Percentiles rank a stretch among this genome's conserved stretches.
These are phyloP conservation scores for Metschnikowia gelsemii DNA, from an alignment of 805 yeast genomes.

Conservation along the genomic window DNA sequence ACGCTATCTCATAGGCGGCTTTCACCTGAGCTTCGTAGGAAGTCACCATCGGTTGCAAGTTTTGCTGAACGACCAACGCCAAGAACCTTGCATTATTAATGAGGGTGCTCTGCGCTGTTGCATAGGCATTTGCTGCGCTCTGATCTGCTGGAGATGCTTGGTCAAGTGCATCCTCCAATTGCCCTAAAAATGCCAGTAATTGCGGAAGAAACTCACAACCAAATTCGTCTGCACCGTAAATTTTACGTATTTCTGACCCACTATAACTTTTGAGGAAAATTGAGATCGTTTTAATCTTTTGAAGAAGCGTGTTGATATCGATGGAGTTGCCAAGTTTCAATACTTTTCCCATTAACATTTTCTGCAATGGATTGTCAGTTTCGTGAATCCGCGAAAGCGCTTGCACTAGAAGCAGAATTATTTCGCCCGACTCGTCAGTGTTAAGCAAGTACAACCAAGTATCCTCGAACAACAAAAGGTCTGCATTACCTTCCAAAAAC, in stretches of 20 bases:
- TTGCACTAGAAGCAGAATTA: slow-evolving; percentile 26
- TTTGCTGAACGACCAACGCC: slow-evolving; percentile 16
- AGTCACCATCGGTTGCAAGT: slow-evolving; percentile 1
- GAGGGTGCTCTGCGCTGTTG: slow-evolving; percentile 19
- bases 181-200: slow-evolving; percentile 16
- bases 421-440: slow-evolving; percentile 23
- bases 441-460: slow-evolving; percentile 17
- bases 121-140: not conserved
- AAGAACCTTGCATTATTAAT: slow-evolving; percentile 35
- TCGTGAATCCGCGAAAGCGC: slow-evolving; percentile 6
- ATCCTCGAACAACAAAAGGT: slow-evolving; percentile 3
- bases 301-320: slow-evolving; percentile 12
- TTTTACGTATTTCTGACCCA: slow-evolving; percentile 2
- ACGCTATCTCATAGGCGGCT: not conserved
- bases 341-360: slow-evolving; percentile 7
- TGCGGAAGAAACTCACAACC: slow-evolving; percentile 12
- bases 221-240: slow-evolving; percentile 10
- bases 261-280: slow-evolving; percentile 12
- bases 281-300: slow-evolving; percentile 18
- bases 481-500: slow-evolving; percentile 14
- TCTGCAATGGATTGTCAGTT: not conserved
- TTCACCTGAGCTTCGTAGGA: not conserved
- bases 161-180: slow-evolving; percentile 12
- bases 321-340: slow-evolving; percentile 8
- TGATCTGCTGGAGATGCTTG: not conserved